Evolutionary conservation across 805 yeast genomes (phyloP).

Genomic region (Pachysolen tannophilus): DNA sequence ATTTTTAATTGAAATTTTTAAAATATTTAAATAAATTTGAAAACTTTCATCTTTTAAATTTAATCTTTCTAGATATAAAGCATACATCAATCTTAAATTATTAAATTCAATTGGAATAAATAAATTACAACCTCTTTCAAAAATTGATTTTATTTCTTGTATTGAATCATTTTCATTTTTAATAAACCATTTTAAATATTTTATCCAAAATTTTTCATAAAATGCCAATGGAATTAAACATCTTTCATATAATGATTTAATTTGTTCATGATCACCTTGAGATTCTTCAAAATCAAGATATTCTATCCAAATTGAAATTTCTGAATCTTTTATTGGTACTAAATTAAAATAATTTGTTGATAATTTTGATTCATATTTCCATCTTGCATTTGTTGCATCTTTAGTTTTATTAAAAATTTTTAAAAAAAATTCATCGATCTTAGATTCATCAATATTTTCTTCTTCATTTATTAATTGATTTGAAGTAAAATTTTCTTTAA

Average conservation of each 20-base stretch:
- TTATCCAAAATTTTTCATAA: conserved; percentile 58
- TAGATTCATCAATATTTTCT: conserved; percentile 21
- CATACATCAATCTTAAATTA: conserved; percentile 20
- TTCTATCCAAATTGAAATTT: conserved; percentile 45
- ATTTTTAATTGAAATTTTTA: conserved; percentile 1
- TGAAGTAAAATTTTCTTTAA: conserved; percentile 26
- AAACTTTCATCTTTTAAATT: not conserved
- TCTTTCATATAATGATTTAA: conserved; percentile 56
- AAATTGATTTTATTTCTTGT: conserved; percentile 32
- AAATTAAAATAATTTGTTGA: conserved; percentile 52
- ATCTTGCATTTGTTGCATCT: conserved; percentile 43
- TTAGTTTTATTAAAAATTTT: conserved; percentile 40
- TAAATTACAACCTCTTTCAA: conserved; percentile 43
- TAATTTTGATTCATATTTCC: conserved; percentile 67
- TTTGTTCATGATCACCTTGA: conserved; percentile 20
- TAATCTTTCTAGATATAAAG: not conserved
- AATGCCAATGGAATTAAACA: conserved; percentile 62
- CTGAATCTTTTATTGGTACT: conserved; percentile 32
- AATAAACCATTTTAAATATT: conserved; percentile 49
- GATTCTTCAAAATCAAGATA: conserved; percentile 47
- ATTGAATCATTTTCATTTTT: conserved; percentile 17
- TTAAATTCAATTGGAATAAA: conserved; percentile 23
- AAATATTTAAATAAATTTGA: conserved; percentile 9
- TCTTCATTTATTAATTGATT: conserved; percentile 22
- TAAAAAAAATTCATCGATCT: conserved; percentile 35